A percentile compares a stretch with the other conserved stretches of the same genome.
These are phyloP conservation scores for Aspergillus heteromorphus DNA, from an alignment of 495 filamentous ascomycete genomes.

Conservation along the genomic window DNA sequence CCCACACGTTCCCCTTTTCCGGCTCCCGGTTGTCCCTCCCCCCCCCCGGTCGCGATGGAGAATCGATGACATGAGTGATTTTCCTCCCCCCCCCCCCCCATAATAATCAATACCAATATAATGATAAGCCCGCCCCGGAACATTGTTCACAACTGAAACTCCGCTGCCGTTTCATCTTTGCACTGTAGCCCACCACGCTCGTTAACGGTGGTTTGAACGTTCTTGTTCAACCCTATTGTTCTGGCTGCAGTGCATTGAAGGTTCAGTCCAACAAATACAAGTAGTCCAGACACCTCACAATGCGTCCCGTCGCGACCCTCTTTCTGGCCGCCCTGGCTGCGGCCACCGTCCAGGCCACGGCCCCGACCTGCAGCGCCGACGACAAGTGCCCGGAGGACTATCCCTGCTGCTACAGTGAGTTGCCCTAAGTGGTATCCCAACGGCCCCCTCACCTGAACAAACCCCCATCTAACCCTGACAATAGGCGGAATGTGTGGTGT, in stretches of 20 bases:
- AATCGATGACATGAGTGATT: not conserved
- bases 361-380: constrained; percentile 43
- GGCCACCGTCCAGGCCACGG: not conserved
- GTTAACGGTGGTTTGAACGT: too few species aligned
- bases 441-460: not conserved
- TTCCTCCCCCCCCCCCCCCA: too few species aligned
- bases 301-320: not conserved
- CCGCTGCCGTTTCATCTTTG: not conserved
- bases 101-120: too few species aligned
- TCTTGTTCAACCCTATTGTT: not conserved
- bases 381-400: constrained; percentile 66
- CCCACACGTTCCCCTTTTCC: constrained; percentile 1
- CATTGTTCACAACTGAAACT: not conserved
- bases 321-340: not conserved
- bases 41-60: not conserved
- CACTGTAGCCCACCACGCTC: not conserved
- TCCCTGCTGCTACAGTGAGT: constrained; percentile 93
- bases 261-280: not conserved
- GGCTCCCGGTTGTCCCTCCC: not conserved
- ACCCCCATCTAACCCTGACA: constrained; percentile 29
- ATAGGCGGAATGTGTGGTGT: constrained; percentile 92
- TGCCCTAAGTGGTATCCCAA: too few species aligned
- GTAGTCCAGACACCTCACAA: too few species aligned
- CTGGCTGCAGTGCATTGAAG: not conserved
- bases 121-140: not conserved